Evolutionary conservation across 2,329 filamentous ascomycete species (phyloP).

Genomic region (Alternaria tenuissima): DNA sequence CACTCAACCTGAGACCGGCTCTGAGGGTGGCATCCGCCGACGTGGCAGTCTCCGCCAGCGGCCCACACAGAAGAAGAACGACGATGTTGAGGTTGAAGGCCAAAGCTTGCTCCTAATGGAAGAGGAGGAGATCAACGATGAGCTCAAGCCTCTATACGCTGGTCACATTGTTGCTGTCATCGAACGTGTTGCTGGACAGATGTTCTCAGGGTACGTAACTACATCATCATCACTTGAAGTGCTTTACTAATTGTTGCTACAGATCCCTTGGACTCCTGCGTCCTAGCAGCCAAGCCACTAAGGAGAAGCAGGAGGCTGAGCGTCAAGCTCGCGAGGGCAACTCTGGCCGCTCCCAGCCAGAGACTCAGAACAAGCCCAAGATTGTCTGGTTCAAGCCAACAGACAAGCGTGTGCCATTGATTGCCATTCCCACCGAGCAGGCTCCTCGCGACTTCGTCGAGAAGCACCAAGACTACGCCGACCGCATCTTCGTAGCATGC

Average conservation of each 20-base stretch:
- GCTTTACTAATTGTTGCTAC: constrained; percentile 16
- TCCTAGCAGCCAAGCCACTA: constrained; percentile 96
- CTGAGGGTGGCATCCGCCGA: constrained; percentile 86
- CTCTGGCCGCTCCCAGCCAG: constrained; percentile 75
- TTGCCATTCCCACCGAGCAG: constrained; percentile 97
- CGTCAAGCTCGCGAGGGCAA: constrained; percentile 86
- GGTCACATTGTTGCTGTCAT: constrained; percentile 97
- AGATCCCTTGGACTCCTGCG: constrained; percentile 89
- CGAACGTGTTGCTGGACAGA: constrained; percentile 95
- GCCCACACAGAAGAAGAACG: constrained; percentile 99
- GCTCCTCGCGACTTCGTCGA: constrained; percentile 97
- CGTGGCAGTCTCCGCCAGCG: constrained; percentile 95
- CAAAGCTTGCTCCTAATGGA: constrained; percentile 96
- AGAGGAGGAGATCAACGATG: constrained; percentile 98
- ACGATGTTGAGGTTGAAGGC: constrained; percentile 97
- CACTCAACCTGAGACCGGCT: constrained; percentile 64
- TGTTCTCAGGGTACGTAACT: constrained; percentile 77
- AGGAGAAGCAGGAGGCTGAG: constrained; percentile 99
- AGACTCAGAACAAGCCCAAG: constrained; percentile 96
- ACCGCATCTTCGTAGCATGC: constrained; percentile 97
- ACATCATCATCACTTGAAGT: neutral
- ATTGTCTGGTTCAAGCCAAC: constrained; percentile 99
- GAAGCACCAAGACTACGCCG: constrained; percentile 96
- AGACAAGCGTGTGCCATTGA: constrained; percentile 96
- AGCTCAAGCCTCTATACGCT: constrained; percentile 96